Percentiles rank a stretch among this genome's conserved stretches.
phyloP scores from a whole-genome alignment of 140 eudicot species.

The Bidens hawaiensis region DNA sequence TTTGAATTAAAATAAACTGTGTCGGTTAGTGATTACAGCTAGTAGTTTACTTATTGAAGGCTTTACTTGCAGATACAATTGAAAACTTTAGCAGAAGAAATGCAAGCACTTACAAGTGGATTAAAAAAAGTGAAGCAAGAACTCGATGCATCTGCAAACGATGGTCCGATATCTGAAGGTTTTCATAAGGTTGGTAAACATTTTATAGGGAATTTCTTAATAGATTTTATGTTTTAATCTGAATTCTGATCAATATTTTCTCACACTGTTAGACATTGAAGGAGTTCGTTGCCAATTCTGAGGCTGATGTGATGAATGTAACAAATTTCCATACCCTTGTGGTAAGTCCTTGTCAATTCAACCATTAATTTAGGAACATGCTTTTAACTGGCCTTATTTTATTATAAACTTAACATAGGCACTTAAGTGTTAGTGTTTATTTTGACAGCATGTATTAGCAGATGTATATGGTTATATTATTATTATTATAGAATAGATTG shows the following conservation, averaged over 20 bases:
- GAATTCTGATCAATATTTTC: conserved; percentile 6
- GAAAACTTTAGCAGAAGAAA: conserved; percentile 85
- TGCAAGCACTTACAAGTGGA: conserved; percentile 80
- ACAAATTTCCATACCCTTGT: conserved; percentile 47
- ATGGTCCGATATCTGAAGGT: conserved; percentile 78
- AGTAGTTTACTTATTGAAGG: neutral
- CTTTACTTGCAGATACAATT: conserved; percentile 63
- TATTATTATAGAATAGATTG: too few species aligned
- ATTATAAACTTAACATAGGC: neutral
- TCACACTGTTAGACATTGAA: conserved; percentile 47
- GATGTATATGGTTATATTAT: too few species aligned
- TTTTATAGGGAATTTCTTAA: neutral
- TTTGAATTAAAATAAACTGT: conserved; percentile 6
- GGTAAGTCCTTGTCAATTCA: conserved; percentile 35
- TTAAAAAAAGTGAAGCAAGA: conserved; percentile 76
- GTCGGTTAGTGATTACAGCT: neutral
- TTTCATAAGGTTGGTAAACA: conserved; percentile 50
- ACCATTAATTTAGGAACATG: neutral
- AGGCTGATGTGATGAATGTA: conserved; percentile 48
- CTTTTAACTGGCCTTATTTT: neutral
- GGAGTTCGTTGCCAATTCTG: conserved; percentile 56
- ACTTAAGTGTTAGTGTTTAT: neutral
- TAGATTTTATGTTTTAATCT: neutral
- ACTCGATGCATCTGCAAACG: conserved; percentile 69
- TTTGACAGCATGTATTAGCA: too few species aligned